Conservation (phyloP, 805 yeast species). For the Ogataea haglerorum region DNA sequence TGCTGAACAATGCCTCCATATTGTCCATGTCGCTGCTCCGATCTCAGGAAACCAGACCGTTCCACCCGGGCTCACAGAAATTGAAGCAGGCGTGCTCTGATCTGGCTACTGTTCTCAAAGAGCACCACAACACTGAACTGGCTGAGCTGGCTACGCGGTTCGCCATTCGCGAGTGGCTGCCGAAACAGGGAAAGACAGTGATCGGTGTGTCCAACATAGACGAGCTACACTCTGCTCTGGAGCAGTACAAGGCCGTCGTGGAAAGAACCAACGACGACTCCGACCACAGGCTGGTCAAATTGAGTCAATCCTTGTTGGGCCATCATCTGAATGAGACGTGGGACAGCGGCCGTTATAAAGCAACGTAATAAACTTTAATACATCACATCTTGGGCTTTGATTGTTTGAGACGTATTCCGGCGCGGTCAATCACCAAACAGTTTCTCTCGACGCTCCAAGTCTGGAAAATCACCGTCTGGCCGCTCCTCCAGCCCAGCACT, state of each 20-base stretch:
- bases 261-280: conserved; percentile 32
- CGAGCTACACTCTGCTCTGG: conserved; percentile 64
- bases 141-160: conserved; percentile 81
- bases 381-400: conserved; percentile 23
- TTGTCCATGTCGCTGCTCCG: conserved; percentile 83
- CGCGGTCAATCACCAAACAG: conserved; percentile 76
- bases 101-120: conserved; percentile 38
- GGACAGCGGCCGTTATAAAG: conserved; percentile 35
- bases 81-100: conserved; percentile 51
- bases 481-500: conserved; percentile 81
- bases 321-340: conserved; percentile 62
- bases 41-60: conserved; percentile 59
- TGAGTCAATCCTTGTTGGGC: conserved; percentile 47
- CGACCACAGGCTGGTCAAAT: conserved; percentile 43
- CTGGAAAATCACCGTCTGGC: conserved; percentile 71
- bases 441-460: conserved; percentile 77
- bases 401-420: conserved; percentile 64
- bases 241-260: conserved; percentile 50
- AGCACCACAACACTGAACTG: conserved; percentile 51
- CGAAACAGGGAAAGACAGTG: conserved; percentile 56
- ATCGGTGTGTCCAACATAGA: conserved; percentile 66
- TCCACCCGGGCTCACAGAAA: conserved; percentile 75
- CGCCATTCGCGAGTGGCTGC: conserved; percentile 61
- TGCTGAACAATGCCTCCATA: conserved; percentile 78
- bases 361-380: conserved; percentile 4